Conservation (phyloP, 805 yeast genomes). For the Sugiyamaella marilandica region DNA sequence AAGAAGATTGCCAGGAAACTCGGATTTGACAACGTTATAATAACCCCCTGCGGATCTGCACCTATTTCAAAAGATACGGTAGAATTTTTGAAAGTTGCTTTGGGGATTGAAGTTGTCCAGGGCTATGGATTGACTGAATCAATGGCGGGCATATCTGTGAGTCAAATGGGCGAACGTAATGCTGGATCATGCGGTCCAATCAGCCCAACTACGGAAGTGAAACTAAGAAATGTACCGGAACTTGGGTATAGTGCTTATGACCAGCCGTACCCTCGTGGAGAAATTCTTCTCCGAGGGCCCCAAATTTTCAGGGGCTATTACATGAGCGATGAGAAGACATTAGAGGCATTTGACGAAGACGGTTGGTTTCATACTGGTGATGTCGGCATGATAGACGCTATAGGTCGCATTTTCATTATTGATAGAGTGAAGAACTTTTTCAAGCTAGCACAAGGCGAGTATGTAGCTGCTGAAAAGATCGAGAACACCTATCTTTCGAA, state of each 20-base stretch:
- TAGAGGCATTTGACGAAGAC: conserved; percentile 46
- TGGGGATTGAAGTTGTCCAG: conserved; percentile 52
- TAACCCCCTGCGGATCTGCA: conserved; percentile 57
- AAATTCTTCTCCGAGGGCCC: conserved; percentile 59
- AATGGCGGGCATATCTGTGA: conserved; percentile 54
- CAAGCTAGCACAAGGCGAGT: conserved; percentile 62
- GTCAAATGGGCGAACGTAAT: conserved; percentile 40
- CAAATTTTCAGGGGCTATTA: conserved; percentile 54
- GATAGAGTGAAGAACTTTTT: conserved; percentile 79
- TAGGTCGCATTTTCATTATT: conserved; percentile 56
- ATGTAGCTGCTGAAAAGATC: conserved; percentile 70
- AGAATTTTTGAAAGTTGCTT: conserved; percentile 55
- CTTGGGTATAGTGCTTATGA: conserved; percentile 47
- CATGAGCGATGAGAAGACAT: conserved; percentile 53
- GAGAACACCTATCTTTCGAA: conserved; percentile 58
- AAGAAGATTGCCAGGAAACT: conserved; percentile 42
- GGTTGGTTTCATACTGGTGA: conserved; percentile 71
- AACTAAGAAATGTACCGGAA: conserved; percentile 59
- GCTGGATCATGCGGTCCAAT: conserved; percentile 61
- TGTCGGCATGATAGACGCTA: conserved; percentile 47
- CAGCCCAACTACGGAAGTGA: conserved; percentile 50
- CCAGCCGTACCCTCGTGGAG: conserved; percentile 50
- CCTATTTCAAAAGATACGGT: conserved; percentile 63
- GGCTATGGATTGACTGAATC: conserved; percentile 78
- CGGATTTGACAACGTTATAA: conserved; percentile 44